phyloP scores from a whole-genome alignment of 768 basidiomycete genomes.

The Daedalea quercina region DNA sequence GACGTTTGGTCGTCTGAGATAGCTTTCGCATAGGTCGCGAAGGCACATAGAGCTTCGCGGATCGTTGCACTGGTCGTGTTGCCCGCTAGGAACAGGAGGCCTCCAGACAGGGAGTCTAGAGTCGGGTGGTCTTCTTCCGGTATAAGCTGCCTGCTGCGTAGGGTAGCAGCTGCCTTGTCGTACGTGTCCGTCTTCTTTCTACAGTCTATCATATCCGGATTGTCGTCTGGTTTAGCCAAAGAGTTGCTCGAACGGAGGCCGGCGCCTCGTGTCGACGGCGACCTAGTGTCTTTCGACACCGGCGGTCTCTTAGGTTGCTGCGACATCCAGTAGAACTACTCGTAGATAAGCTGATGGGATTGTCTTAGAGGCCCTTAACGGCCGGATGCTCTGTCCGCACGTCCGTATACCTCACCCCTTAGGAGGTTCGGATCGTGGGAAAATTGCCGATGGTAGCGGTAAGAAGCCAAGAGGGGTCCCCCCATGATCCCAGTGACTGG shows the following conservation, averaged over 20 bases:
- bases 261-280: background rate
- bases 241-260: background rate
- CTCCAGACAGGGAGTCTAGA: background rate
- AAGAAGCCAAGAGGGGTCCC: constrained; percentile 1
- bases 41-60: background rate
- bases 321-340: background rate
- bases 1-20: background rate
- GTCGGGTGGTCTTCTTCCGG: background rate
- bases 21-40: background rate
- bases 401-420: background rate
- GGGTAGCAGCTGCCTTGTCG: background rate
- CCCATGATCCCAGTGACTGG: no score
- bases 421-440: background rate
- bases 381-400: background rate
- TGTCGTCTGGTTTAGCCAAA: background rate
- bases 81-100: background rate
- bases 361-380: background rate
- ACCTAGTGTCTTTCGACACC: background rate
- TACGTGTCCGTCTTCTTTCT: background rate
- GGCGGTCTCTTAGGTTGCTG: background rate
- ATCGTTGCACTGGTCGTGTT: background rate
- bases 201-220: background rate
- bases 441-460: background rate
- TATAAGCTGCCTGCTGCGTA: background rate
- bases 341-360: background rate